Conservation (phyloP, 225 moss, liverwort and hornwort genomes). For the Physcomitrellopsis africana region DNA sequence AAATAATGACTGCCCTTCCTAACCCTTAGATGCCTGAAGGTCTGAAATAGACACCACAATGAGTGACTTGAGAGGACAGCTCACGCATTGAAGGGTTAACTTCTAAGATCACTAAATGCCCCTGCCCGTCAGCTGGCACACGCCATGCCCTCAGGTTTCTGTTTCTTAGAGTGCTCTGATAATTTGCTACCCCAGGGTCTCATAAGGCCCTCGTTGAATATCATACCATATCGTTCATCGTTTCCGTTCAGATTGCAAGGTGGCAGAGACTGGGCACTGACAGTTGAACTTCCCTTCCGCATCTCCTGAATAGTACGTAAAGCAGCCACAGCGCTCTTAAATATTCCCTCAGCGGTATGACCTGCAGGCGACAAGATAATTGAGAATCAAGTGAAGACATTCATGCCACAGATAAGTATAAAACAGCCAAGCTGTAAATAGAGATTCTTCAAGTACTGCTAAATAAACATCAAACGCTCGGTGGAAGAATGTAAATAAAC, state of each 20-base stretch:
- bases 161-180: constrained; percentile 29
- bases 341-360: constrained; percentile 42
- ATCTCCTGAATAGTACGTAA: constrained; percentile 61
- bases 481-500: not conserved
- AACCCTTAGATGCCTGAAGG: not conserved
- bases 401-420: not conserved
- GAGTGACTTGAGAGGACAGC: no score
- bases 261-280: constrained; percentile 60
- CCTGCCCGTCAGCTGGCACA: constrained; percentile 34
- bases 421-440: not conserved
- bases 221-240: constrained; percentile 49
- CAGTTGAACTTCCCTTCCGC: constrained; percentile 59
- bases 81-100: no score
- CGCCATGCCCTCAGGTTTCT: constrained; percentile 32
- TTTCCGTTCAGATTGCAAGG: constrained; percentile 53
- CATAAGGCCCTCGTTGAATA: constrained; percentile 34
- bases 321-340: constrained; percentile 57
- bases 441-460: not conserved
- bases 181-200: constrained; percentile 25
- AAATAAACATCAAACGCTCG: not conserved
- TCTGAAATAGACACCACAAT: not conserved
- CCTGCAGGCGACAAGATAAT: constrained; percentile 25
- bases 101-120: not conserved
- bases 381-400: constrained; percentile 4
- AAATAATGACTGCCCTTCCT: not conserved